Base-by-base conservation (phyloP, 257 asterid genomes). In the Solanum pinnatisectum region DNA sequence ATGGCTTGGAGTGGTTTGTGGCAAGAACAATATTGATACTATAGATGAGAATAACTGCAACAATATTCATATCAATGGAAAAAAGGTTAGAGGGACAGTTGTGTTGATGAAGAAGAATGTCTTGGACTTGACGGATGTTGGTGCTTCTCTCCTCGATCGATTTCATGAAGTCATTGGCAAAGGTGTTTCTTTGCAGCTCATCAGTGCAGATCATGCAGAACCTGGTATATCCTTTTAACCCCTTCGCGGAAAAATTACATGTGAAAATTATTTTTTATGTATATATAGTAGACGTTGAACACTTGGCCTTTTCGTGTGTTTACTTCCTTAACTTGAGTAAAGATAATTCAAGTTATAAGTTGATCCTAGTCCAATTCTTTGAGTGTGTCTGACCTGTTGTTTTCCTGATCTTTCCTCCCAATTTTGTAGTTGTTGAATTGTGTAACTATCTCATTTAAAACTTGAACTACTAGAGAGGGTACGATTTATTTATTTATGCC, bases 81-180 rank as follows among this genome's bases (percentile, higher is more conserved):
- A 14, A 87, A 93, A 92, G 92, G 92, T 97, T 16, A 93, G 85
- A 87, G 98, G 96, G 30, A 90, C 84, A 0, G 92, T 94, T 10
- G 93, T 93, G 22, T 86, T 97, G 95, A 90, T 84, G 94, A 93
- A 94, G 92, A 97, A 95, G 92, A 95, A 92, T 77, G 89, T 89
- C 7, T 15, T 91, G 94, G 98, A 94, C 89, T 90, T 86, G 37
- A 93, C 90, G 1, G 96, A 95, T 84, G 39, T 89, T 0, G 81
- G 90, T 11, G 91, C 98, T 36, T 91, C 98, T 0, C 1, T 92
- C 14, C 79, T 93, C 10, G 99, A 96, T 89, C 94, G 94, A 16
- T 1, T 95, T 68, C 83, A 93, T 14, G 98, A 97, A 90, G 84
- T 93, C 30, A 88, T 92, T 13, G 95, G 95, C 36, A 92, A 89